Percentiles rank a stretch among this genome's conserved stretches.
These are phyloP conservation scores for Stagonosporopsis rhizophila DNA, from an alignment of 2,329 filamentous ascomycete genomes.

Conservation along the genomic window DNA sequence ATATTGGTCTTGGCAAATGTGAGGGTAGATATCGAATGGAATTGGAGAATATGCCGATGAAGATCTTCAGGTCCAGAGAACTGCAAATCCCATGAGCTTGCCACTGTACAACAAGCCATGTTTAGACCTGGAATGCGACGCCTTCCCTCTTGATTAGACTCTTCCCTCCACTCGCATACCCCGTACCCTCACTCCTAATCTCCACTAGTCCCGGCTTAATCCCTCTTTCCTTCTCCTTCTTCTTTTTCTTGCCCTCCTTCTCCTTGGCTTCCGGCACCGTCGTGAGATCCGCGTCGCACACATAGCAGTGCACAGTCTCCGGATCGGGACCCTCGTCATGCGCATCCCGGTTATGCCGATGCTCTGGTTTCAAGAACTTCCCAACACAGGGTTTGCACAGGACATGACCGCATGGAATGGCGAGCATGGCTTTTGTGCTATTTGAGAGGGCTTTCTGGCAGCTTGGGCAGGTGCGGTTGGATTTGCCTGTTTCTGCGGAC, in stretches of 20 bases:
- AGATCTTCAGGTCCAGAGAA: no score
- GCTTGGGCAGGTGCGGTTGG: conserved; percentile 73
- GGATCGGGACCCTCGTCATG: conserved; percentile 65
- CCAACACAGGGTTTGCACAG: conserved; percentile 84
- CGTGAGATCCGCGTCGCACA: conserved; percentile 82
- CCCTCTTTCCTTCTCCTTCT: conserved; percentile 61
- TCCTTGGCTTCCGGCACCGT: conserved; percentile 36
- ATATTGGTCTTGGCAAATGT: no score
- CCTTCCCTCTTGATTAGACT: conserved; percentile 81
- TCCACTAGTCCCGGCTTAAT: conserved; percentile 77
- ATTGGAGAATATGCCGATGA: no score
- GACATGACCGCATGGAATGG: conserved; percentile 90
- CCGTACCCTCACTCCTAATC: conserved; percentile 85
- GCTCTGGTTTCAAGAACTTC: conserved; percentile 72
- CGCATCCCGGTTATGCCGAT: conserved; percentile 52
- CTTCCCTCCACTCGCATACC: conserved; percentile 86
- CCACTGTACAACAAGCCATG: not conserved
- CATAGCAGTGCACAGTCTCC: conserved; percentile 74
- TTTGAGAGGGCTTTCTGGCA: conserved; percentile 87
- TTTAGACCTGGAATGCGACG: conserved; percentile 70
- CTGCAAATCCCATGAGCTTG: no score
- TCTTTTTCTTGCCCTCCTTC: conserved; percentile 49
- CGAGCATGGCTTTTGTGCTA: conserved; percentile 79
- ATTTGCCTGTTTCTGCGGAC: conserved; percentile 58
- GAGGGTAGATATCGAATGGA: no score